Conservation (phyloP, 2,329 filamentous ascomycete species). For the Sordariomycetes sp. region DNA sequence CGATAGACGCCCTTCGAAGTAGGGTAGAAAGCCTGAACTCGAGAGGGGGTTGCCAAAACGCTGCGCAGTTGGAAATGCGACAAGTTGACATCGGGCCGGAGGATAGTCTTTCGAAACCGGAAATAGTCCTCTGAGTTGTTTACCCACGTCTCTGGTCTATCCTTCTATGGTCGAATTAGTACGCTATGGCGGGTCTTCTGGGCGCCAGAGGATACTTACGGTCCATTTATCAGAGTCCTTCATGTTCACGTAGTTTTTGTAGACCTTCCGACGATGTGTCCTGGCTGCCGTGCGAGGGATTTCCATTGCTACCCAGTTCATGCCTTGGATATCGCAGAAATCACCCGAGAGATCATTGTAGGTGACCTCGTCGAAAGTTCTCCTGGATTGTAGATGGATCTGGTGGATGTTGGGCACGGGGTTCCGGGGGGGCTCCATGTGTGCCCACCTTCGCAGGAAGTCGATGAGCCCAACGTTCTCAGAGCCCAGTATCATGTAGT, state of each 20-base stretch:
- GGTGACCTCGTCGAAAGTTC: conserved; percentile 13
- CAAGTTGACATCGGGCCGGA: conserved; percentile 42
- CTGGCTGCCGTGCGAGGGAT: conserved; percentile 41
- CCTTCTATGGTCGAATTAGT: too few species aligned
- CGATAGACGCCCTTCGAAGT: conserved; percentile 37
- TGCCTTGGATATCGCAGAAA: conserved; percentile 46
- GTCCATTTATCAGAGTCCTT: conserved; percentile 26
- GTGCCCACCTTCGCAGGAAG: conserved; percentile 42
- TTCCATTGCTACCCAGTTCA: conserved; percentile 46
- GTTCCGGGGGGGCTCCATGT: conserved; percentile 16
- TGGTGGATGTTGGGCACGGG: conserved; percentile 16
- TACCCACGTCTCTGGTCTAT: conserved; percentile 13
- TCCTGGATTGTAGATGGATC: conserved; percentile 11
- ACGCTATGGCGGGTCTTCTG: too few species aligned
- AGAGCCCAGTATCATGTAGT: conserved; percentile 30
- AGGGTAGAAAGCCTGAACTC: conserved; percentile 49
- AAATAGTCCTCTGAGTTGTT: conserved; percentile 41
- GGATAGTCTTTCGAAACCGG: conserved; percentile 47
- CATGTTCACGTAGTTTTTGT: conserved; percentile 51
- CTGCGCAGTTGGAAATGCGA: conserved; percentile 61
- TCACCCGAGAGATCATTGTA: conserved; percentile 46
- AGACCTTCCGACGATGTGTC: conserved; percentile 34
- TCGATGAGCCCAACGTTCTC: conserved; percentile 39
- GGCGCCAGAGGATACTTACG: too few species aligned
- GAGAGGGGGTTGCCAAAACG: conserved; percentile 46